These are phyloP conservation scores for Ganoderma lucidum DNA, from an alignment of 1,284 basidiomycete species.

Conservation along the genomic window DNA sequence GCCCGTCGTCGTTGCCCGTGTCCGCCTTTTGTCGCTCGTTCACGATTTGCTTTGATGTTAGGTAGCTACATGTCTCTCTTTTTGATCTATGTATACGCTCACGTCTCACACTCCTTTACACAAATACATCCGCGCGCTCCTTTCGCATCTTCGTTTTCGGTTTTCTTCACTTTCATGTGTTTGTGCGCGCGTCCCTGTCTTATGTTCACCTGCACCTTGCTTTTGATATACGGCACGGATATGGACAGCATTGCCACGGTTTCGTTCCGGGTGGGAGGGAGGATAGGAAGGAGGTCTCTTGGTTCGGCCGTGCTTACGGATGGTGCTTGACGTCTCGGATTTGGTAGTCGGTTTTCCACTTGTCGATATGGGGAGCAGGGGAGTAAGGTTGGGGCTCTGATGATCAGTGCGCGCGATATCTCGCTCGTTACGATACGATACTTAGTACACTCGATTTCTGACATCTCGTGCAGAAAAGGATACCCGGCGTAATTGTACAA, in stretches of 20 bases:
- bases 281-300: not conserved
- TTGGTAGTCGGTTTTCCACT: not conserved
- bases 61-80: constrained; percentile 4
- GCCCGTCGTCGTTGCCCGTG: not conserved
- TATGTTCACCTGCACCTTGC: not conserved
- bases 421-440: constrained; percentile 6
- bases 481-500: constrained; percentile 8
- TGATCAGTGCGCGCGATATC: not conserved
- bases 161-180: not conserved
- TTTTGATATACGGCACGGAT: not conserved
- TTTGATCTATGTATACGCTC: not conserved
- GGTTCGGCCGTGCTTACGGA: not conserved
- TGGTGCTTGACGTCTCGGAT: not conserved
- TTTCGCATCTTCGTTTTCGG: not conserved
- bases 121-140: not conserved
- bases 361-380: not conserved
- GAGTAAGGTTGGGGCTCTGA: not conserved
- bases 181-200: not conserved
- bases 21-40: not conserved
- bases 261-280: not conserved
- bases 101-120: not conserved
- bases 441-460: constrained; percentile 1
- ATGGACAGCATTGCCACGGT: not conserved
- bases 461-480: constrained; percentile 1
- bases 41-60: constrained; percentile 3